Percentiles rank a stretch among this genome's conserved stretches.
Evolutionary conservation across 495 filamentous ascomycete genomes (phyloP).

Genomic region (Podospora comata): DNA sequence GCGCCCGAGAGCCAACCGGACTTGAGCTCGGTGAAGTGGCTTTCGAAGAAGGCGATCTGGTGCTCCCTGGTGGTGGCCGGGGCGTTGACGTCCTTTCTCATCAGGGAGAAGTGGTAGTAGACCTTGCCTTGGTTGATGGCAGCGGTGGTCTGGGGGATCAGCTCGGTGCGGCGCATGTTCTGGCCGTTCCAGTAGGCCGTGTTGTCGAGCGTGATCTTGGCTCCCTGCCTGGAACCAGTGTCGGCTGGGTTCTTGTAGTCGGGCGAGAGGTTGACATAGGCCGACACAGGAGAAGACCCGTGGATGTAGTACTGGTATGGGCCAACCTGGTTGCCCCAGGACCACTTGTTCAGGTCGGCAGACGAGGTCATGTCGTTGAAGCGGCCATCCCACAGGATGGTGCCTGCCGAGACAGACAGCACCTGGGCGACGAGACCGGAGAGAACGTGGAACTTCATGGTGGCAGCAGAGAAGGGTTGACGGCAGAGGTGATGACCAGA

Average conservation of each 20-base stretch:
- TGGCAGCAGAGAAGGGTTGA: neutral
- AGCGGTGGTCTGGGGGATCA: conserved; percentile 66
- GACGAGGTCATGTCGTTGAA: conserved; percentile 56
- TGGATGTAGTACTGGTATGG: conserved; percentile 76
- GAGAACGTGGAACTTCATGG: conserved; percentile 32
- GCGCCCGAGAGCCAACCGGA: conserved; percentile 63
- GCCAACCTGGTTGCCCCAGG: conserved; percentile 62
- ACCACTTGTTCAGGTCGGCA: conserved; percentile 58
- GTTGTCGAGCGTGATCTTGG: conserved; percentile 65
- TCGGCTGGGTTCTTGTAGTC: conserved; percentile 67
- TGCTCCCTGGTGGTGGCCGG: conserved; percentile 63
- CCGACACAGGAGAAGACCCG: conserved; percentile 49
- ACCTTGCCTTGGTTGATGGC: conserved; percentile 60
- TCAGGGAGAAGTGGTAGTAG: conserved; percentile 70
- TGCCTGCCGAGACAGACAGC: conserved; percentile 34
- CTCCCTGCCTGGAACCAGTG: conserved; percentile 57
- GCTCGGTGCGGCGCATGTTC: conserved; percentile 54
- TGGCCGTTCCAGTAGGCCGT: conserved; percentile 60
- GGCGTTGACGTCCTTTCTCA: conserved; percentile 55
- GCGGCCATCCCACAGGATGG: conserved; percentile 59
- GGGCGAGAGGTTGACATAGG: conserved; percentile 56
- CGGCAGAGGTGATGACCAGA: neutral
- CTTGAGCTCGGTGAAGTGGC: conserved; percentile 75
- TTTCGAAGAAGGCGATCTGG: conserved; percentile 74
- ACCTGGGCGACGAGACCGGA: conserved; percentile 23